phyloP scores from a whole-genome alignment of 2,329 filamentous ascomycete genomes.

The Penicillium occitanis region DNA sequence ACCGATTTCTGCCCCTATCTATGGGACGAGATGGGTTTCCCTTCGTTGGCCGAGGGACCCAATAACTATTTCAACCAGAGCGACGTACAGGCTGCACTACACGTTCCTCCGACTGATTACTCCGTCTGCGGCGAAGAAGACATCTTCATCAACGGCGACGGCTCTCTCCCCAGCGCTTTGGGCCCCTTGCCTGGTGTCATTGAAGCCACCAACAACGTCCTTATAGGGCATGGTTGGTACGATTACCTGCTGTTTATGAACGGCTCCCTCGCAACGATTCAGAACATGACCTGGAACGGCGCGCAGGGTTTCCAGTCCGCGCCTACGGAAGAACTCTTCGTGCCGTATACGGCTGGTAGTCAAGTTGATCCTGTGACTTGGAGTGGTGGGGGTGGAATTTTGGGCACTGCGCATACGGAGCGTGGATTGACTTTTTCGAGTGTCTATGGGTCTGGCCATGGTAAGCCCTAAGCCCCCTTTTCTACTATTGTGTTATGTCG shows the following conservation, averaged over 20 bases:
- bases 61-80: slow-evolving; percentile 68
- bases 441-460: slow-evolving; percentile 21
- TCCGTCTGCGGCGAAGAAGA: slow-evolving; percentile 34
- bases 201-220: slow-evolving; percentile 68
- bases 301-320: slow-evolving; percentile 66
- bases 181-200: slow-evolving; percentile 64
- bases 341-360: slow-evolving; percentile 52
- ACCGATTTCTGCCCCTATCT: slow-evolving; percentile 68
- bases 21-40: slow-evolving; percentile 69
- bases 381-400: slow-evolving; percentile 63
- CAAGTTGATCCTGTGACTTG: slow-evolving; percentile 46
- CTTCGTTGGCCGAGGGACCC: slow-evolving; percentile 57
- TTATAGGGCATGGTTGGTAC: slow-evolving; percentile 72
- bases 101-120: slow-evolving; percentile 49
- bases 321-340: slow-evolving; percentile 62
- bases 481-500: background rate
- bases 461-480: background rate
- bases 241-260: slow-evolving; percentile 70
- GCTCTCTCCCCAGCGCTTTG: slow-evolving; percentile 39
- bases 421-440: slow-evolving; percentile 51
- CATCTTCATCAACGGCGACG: slow-evolving; percentile 51
- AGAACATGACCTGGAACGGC: slow-evolving; percentile 82
- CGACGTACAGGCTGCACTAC: slow-evolving; percentile 68
- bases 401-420: slow-evolving; percentile 71
- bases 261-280: slow-evolving; percentile 70